Evolutionary conservation across 179 eudicot genomes (phyloP).

Genomic region (Silene coronaria): DNA sequence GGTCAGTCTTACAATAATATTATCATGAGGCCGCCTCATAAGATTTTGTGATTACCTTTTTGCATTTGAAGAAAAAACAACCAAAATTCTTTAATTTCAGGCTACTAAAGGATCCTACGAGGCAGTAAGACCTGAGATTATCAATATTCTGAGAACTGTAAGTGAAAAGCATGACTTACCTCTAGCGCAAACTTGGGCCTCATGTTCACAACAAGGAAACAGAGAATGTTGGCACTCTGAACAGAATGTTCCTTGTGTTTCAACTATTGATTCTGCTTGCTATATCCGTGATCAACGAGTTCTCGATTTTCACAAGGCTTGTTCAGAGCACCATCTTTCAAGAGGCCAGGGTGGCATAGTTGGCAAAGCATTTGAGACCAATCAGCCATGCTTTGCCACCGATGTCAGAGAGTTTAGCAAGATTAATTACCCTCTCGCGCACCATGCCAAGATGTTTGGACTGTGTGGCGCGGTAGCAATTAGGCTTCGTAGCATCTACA

Average conservation of each 20-base stretch:
- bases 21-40: not conserved
- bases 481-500: constrained; percentile 37
- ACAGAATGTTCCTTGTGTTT: constrained; percentile 39
- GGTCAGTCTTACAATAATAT: not conserved
- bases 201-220: constrained; percentile 52
- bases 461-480: constrained; percentile 59
- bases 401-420: constrained; percentile 55
- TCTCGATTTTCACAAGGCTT: constrained; percentile 57
- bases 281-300: constrained; percentile 48
- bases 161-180: constrained; percentile 53
- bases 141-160: constrained; percentile 35
- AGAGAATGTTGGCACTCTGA: constrained; percentile 37
- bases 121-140: constrained; percentile 43
- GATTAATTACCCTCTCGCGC: constrained; percentile 61
- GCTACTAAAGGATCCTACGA: constrained; percentile 31
- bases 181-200: constrained; percentile 74
- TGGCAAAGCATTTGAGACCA: constrained; percentile 60
- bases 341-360: constrained; percentile 47
- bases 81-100: constrained; percentile 26
- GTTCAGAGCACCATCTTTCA: constrained; percentile 57
- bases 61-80: not conserved
- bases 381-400: constrained; percentile 52
- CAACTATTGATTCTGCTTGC: constrained; percentile 58
- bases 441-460: constrained; percentile 59
- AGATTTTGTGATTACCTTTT: not conserved